Evolutionary conservation across 1,284 basidiomycete genomes (phyloP).

Genomic region (Naganishia sp.): DNA sequence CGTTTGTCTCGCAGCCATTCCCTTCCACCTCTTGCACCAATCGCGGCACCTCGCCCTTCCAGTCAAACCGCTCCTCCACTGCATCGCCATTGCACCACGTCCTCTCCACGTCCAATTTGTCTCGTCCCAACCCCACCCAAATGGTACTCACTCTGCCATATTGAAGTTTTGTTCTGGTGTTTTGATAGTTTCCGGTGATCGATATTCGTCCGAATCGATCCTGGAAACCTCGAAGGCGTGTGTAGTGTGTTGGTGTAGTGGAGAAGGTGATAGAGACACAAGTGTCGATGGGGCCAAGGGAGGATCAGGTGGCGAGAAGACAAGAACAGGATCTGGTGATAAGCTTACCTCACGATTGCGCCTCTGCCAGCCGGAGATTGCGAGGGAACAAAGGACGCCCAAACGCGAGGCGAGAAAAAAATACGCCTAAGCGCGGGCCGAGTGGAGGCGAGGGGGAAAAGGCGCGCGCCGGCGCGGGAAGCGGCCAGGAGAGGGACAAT

Average conservation of each 20-base stretch:
- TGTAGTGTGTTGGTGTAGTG: conserved; percentile 28
- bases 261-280: conserved; percentile 10
- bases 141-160: conserved; percentile 53
- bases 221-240: conserved; percentile 33
- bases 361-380: too few species aligned
- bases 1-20: background rate
- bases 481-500: too few species aligned
- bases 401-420: too few species aligned
- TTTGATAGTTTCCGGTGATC: conserved; percentile 44
- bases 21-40: background rate
- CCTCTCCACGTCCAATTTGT: background rate
- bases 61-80: background rate
- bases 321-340: too few species aligned
- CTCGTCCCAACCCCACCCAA: background rate
- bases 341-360: too few species aligned
- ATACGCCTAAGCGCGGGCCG: too few species aligned
- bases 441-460: too few species aligned
- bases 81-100: too few species aligned
- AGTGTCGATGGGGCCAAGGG: conserved; percentile 13
- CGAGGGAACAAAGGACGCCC: too few species aligned
- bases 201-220: conserved; percentile 38
- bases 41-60: background rate
- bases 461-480: too few species aligned
- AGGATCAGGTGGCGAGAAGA: background rate
- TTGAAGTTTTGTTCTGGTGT: conserved; percentile 40